These are phyloP conservation scores for Hansenula sp. DNA, from an alignment of 1,139 yeast genomes.

Conservation along the genomic window DNA sequence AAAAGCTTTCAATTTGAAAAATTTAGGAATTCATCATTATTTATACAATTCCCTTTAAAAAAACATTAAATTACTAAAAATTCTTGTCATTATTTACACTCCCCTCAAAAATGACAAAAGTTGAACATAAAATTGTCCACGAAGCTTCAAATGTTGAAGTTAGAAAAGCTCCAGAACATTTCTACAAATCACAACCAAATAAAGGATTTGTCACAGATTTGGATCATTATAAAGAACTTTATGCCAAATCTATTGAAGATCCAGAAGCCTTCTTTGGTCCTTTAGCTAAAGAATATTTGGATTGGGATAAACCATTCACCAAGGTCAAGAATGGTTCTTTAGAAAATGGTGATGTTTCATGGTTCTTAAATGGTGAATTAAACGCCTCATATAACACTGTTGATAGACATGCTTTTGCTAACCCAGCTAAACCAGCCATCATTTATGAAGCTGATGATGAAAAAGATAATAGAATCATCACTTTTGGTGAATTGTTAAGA, in stretches of 20 bases:
- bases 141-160: slow-evolving; percentile 71
- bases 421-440: slow-evolving; percentile 85
- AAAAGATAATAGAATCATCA: slow-evolving; percentile 64
- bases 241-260: slow-evolving; percentile 71
- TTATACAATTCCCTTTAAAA: neutral
- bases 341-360: slow-evolving; percentile 76
- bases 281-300: slow-evolving; percentile 70
- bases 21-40: neutral
- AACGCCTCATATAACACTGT: slow-evolving; percentile 96
- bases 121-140: slow-evolving; percentile 52
- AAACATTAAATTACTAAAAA: neutral
- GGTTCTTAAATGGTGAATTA: slow-evolving; percentile 92
- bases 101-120: slow-evolving; percentile 1
- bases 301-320: slow-evolving; percentile 83
- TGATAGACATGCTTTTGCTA: slow-evolving; percentile 87
- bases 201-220: slow-evolving; percentile 44
- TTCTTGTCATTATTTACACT: neutral
- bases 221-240: slow-evolving; percentile 72
- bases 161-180: slow-evolving; percentile 70
- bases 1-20: no score
- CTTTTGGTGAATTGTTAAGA: slow-evolving; percentile 82
- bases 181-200: slow-evolving; percentile 69
- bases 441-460: slow-evolving; percentile 96
- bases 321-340: slow-evolving; percentile 73
- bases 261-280: slow-evolving; percentile 87